phyloP scores from a whole-genome alignment of 352 stramenopile genomes.

The Globisporangium nagaii region DNA sequence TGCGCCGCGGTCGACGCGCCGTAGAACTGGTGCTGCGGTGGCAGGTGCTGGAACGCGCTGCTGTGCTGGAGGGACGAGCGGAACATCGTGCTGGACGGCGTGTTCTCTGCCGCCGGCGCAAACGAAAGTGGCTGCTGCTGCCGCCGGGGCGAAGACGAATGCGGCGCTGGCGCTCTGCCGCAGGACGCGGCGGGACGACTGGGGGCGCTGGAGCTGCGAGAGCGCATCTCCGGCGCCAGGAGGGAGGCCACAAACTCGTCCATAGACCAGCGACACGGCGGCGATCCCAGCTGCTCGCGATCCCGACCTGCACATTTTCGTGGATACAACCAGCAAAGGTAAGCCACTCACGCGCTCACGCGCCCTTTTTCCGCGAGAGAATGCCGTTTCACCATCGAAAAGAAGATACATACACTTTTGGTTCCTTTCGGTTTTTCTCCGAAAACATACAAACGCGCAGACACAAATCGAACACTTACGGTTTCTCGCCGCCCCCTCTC shows the following conservation, averaged over 20 bases:
- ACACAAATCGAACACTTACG: not conserved
- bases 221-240: constrained; percentile 3
- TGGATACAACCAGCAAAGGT: constrained; percentile 2
- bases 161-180: too few species aligned
- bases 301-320: constrained; percentile 4
- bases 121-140: constrained; percentile 11
- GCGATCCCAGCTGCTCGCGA: constrained; percentile 1
- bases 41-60: constrained; percentile 1
- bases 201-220: not conserved
- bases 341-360: constrained; percentile 9
- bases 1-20: too few species aligned
- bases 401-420: constrained; percentile 11
- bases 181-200: not conserved
- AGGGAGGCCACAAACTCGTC: constrained; percentile 8
- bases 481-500: not conserved
- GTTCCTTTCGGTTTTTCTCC: not conserved
- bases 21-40: not conserved
- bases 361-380: too few species aligned
- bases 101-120: constrained; percentile 9
- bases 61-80: constrained; percentile 6
- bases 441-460: not conserved
- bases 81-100: constrained; percentile 9
- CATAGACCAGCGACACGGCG: constrained; percentile 10
- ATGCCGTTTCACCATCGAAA: constrained; percentile 5
- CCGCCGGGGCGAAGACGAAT: not conserved